Conservation (phyloP, 768 basidiomycete genomes). For the Roridomyces roridus region DNA sequence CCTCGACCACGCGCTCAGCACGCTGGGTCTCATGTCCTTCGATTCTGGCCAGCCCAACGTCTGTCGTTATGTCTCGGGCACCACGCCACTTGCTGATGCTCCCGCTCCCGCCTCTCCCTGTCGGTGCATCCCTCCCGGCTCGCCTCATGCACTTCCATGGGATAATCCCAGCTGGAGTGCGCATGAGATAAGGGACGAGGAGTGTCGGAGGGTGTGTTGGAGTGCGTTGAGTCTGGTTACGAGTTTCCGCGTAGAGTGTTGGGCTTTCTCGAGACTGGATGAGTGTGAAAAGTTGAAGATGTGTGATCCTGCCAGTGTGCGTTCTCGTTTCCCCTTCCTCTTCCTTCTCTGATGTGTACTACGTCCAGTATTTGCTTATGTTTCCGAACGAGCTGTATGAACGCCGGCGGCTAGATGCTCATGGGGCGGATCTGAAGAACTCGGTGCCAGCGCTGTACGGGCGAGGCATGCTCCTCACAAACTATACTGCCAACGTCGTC, state of each 20-base stretch:
- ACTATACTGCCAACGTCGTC: constrained; percentile 21
- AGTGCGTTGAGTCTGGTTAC: constrained; percentile 43
- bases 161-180: constrained; percentile 47
- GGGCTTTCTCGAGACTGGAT: constrained; percentile 49
- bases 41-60: constrained; percentile 50
- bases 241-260: constrained; percentile 47
- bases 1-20: constrained; percentile 53
- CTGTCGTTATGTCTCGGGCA: constrained; percentile 41
- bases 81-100: constrained; percentile 30
- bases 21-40: constrained; percentile 47
- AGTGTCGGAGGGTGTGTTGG: constrained; percentile 60
- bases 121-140: constrained; percentile 37
- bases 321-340: too few relatives aligned
- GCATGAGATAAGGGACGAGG: constrained; percentile 51
- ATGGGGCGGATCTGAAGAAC: constrained; percentile 53
- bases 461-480: constrained; percentile 60
- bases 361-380: constrained; percentile 42
- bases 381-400: constrained; percentile 58
- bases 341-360: background rate
- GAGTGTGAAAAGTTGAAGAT: constrained; percentile 41
- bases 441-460: constrained; percentile 64
- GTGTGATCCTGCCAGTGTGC: constrained; percentile 40
- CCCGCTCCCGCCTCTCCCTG: constrained; percentile 33
- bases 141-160: constrained; percentile 46
- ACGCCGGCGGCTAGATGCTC: constrained; percentile 18